Conservation (phyloP, 164 flowering plant species). For the Buxus sempervirens region DNA sequence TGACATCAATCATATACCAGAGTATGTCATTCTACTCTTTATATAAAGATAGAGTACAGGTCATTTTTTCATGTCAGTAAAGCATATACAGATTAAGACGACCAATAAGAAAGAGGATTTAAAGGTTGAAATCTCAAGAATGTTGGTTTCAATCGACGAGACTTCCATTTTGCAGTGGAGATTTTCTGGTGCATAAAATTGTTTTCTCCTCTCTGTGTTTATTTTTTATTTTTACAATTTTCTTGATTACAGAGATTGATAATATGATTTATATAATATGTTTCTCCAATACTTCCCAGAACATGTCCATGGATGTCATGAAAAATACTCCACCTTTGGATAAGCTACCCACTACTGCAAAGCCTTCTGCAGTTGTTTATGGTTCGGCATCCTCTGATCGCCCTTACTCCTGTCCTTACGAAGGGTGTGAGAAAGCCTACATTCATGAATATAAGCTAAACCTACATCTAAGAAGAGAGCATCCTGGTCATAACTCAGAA, state of each 20-base stretch:
- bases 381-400: conserved; percentile 79
- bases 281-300: conserved; percentile 28
- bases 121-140: too few species aligned
- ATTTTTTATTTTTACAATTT: not conserved
- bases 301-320: conserved; percentile 24
- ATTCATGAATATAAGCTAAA: conserved; percentile 96
- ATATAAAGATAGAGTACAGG: too few species aligned
- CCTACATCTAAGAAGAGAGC: conserved; percentile 86
- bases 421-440: conserved; percentile 89
- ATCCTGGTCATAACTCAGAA: conserved; percentile 77
- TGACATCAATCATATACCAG: too few species aligned
- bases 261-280: not conserved
- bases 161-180: too few species aligned
- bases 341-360: conserved; percentile 48
- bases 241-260: not conserved
- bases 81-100: too few species aligned
- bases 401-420: conserved; percentile 88
- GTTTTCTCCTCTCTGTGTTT: too few species aligned
- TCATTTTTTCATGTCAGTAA: too few species aligned
- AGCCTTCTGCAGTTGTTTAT: conserved; percentile 46
- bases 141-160: too few species aligned
- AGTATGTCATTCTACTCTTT: too few species aligned
- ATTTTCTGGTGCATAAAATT: too few species aligned
- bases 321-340: conserved; percentile 62
- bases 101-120: too few species aligned